phyloP scores from a whole-genome alignment of 108 stramenopile species.

The Cyclotella kingstonii region DNA sequence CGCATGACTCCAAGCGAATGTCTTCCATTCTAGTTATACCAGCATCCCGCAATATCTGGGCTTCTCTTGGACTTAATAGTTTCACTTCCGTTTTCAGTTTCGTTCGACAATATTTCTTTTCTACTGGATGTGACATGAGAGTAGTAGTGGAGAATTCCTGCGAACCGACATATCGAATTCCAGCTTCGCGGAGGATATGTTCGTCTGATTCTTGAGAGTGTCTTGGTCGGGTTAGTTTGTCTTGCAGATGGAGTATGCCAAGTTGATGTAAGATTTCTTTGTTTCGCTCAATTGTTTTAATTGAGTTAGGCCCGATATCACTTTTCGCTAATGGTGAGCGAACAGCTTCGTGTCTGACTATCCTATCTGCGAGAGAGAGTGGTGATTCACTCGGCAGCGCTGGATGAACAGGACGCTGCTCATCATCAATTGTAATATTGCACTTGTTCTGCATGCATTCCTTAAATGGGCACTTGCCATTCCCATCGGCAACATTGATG shows the following conservation, averaged over 20 bases:
- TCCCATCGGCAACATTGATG: not conserved
- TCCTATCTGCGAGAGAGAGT: no score
- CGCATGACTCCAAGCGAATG: not conserved
- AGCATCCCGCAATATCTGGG: conserved; percentile 17
- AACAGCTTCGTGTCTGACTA: no score
- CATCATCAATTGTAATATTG: not conserved
- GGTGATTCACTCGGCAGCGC: no score
- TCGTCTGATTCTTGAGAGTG: conserved; percentile 21
- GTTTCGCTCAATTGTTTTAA: conserved; percentile 6
- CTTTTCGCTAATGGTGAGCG: no score
- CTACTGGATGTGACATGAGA: not conserved
- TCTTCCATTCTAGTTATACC: conserved; percentile 12
- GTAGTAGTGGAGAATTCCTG: not conserved
- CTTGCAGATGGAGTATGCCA: conserved; percentile 25
- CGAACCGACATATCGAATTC: not conserved
- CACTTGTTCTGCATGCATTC: not conserved
- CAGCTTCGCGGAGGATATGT: conserved; percentile 26
- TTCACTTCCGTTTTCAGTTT: conserved; percentile 4
- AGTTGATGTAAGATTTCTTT: conserved; percentile 17
- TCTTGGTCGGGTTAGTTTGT: conserved; percentile 24
- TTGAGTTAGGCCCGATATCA: no score
- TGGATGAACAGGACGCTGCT: no score
- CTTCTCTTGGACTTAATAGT: conserved; percentile 9
- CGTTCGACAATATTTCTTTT: not conserved
- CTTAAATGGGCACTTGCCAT: not conserved